Conservation (phyloP, 2,329 filamentous ascomycete species). For the Curvularia lunata region DNA sequence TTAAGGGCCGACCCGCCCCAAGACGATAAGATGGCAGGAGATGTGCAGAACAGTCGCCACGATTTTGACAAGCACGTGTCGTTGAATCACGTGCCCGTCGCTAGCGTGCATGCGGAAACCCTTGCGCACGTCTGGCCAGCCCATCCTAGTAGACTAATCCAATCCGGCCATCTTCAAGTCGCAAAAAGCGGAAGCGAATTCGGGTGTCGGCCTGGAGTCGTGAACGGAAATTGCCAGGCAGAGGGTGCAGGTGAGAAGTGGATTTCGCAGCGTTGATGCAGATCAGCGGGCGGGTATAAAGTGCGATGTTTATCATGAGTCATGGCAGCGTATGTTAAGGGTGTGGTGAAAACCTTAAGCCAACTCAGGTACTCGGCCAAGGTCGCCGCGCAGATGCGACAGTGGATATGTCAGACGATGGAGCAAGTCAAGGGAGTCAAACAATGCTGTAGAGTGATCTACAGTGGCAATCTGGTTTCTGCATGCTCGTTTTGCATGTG, state of each 20-base stretch:
- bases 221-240: not conserved
- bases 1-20: conserved; percentile 9
- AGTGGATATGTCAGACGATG: not conserved
- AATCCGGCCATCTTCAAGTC: not conserved
- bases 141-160: not conserved
- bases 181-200: not conserved
- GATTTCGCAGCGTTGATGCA: conserved; percentile 8
- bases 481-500: conserved; percentile 36
- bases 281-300: conserved; percentile 19
- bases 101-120: not conserved
- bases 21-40: not conserved
- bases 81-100: not conserved
- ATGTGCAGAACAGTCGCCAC: not conserved
- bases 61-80: not conserved
- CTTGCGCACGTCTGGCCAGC: not conserved
- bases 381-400: too few species aligned
- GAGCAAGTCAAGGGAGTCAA: not conserved
- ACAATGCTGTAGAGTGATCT: not conserved
- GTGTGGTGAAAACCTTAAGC: not conserved
- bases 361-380: not conserved
- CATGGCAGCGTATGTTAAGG: conserved; percentile 1
- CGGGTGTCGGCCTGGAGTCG: not conserved
- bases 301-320: conserved; percentile 7
- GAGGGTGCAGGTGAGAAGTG: not conserved
- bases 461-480: conserved; percentile 7